phyloP scores from a whole-genome alignment of 768 basidiomycete genomes.

The Suillus variegatus region DNA sequence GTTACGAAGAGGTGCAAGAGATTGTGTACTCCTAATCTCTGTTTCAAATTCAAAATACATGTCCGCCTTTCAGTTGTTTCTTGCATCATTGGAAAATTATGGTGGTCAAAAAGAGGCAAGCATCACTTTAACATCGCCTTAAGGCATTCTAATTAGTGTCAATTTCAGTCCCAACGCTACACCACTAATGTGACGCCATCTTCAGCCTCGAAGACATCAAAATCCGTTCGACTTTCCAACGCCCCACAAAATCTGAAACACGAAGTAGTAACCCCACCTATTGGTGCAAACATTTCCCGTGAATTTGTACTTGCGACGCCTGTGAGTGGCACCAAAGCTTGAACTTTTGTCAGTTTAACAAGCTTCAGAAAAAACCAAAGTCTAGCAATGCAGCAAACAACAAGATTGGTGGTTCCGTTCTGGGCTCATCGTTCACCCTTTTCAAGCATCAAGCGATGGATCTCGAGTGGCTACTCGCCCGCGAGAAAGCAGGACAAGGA shows the following conservation, averaged over 20 bases:
- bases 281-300: neutral
- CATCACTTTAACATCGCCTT: neutral
- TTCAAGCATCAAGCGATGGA: constrained; percentile 7
- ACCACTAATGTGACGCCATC: neutral
- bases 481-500: constrained; percentile 1
- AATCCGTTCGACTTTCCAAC: neutral
- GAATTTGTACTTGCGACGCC: neutral
- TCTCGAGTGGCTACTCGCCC: neutral
- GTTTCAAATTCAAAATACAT: neutral
- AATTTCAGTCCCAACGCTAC: neutral
- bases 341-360: neutral
- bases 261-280: neutral
- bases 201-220: neutral
- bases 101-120: neutral
- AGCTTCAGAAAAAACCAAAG: neutral
- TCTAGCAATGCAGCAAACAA: neutral
- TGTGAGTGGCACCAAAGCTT: neutral
- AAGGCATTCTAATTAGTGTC: neutral
- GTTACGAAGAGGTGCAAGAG: neutral
- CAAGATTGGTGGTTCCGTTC: neutral
- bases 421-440: neutral
- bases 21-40: neutral
- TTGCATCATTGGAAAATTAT: neutral
- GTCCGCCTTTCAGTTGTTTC: neutral
- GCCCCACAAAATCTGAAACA: neutral